A percentile compares a stretch with the other conserved stretches of the same genome.
These are phyloP conservation scores for Cladobotryum mycophilum DNA, from an alignment of 2,329 filamentous ascomycete genomes.

Conservation along the genomic window DNA sequence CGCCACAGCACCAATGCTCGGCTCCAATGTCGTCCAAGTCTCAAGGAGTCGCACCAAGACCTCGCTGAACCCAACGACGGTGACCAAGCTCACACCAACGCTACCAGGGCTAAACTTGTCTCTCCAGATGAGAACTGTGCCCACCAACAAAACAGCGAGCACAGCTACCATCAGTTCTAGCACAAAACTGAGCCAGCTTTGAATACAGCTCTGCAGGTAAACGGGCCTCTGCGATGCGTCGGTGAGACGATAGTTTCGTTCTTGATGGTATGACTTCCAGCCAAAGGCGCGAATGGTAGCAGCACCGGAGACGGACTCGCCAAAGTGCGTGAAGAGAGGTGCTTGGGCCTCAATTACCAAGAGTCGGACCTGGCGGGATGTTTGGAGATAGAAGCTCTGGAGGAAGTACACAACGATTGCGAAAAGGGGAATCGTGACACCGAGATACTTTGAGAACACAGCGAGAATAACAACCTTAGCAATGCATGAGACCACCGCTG, in stretches of 20 bases:
- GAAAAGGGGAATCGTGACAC: constrained; percentile 8
- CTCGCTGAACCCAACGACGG: constrained; percentile 23
- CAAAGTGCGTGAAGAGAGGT: constrained; percentile 11
- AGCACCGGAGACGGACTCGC: constrained; percentile 9
- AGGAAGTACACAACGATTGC: constrained; percentile 8
- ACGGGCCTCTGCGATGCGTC: constrained; percentile 25
- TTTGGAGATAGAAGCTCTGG: constrained; percentile 18
- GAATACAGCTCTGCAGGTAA: constrained; percentile 41
- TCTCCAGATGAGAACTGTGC: constrained; percentile 31
- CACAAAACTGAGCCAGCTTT: constrained; percentile 43
- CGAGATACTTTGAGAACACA: constrained; percentile 8
- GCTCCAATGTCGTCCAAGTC: constrained; percentile 26
- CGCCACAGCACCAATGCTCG: constrained; percentile 29
- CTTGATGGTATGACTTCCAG: constrained; percentile 6
- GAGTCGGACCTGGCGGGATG: constrained; percentile 9
- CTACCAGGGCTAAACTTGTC: constrained; percentile 21
- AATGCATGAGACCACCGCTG: constrained; percentile 1
- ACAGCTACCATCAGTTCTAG: constrained; percentile 40
- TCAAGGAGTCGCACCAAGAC: constrained; percentile 25
- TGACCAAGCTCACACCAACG: constrained; percentile 21
- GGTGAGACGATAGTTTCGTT: constrained; percentile 20
- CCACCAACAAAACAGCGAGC: constrained; percentile 40
- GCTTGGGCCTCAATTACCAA: constrained; percentile 13
- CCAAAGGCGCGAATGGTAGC: constrained; percentile 12
- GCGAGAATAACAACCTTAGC: constrained; percentile 4